These are phyloP conservation scores for Populus trichocarpa DNA, from an alignment of 441 rosid species.

Conservation along the genomic window DNA sequence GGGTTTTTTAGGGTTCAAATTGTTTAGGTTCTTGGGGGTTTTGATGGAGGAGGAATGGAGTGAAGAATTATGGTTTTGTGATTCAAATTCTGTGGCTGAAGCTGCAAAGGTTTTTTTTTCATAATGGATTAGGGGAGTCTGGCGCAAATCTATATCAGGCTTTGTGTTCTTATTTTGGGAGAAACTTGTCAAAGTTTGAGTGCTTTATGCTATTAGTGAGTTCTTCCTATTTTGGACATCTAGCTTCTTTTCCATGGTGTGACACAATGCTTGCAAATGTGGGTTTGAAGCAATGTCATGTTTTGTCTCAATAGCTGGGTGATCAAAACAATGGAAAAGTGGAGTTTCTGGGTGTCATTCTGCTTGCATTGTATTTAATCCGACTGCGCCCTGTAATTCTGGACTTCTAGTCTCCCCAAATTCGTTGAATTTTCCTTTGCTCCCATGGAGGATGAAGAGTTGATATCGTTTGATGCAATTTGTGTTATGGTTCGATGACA, in stretches of 20 bases:
- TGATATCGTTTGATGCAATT: slow-evolving; percentile 6
- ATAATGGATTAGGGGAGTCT: slow-evolving; percentile 10
- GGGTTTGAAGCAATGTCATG: slow-evolving; percentile 4
- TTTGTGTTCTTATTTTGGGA: slow-evolving; percentile 1
- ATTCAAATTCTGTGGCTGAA: background rate
- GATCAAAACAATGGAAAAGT: slow-evolving; percentile 2
- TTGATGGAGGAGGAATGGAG: slow-evolving; percentile 22
- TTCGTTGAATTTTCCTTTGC: background rate
- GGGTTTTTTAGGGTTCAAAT: slow-evolving; percentile 26
- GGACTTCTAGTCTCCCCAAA: background rate
- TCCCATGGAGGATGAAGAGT: background rate
- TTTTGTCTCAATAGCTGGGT: background rate
- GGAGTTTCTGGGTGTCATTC: slow-evolving; percentile 4
- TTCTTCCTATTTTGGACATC: slow-evolving; percentile 3
- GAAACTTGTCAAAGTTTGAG: slow-evolving; percentile 16
- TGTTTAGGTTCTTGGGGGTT: slow-evolving; percentile 25
- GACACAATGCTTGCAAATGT: background rate
- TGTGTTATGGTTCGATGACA: background rate
- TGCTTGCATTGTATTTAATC: background rate
- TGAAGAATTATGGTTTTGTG: slow-evolving; percentile 7
- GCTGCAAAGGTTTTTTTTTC: slow-evolving; percentile 7
- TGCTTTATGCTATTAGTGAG: background rate
- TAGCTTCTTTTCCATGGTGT: slow-evolving; percentile 8
- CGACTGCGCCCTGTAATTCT: background rate
- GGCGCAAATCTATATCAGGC: background rate